These are phyloP conservation scores for Aegilops tauschii DNA, from an alignment of 176 grass and related monocot genomes.

Conservation along the genomic window DNA sequence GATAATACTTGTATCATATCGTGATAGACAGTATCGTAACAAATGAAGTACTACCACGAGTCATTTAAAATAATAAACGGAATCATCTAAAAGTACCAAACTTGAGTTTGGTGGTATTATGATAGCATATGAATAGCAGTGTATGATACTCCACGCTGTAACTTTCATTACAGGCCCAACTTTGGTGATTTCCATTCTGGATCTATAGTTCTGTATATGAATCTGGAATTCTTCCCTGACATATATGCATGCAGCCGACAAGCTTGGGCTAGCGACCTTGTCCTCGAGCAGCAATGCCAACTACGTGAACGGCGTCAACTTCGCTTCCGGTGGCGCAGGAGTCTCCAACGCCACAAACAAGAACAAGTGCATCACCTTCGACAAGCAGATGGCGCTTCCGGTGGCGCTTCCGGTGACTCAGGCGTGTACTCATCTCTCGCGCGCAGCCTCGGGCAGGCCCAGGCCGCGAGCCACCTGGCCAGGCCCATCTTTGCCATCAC, in stretches of 20 bases:
- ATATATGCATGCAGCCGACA: conserved; percentile 31
- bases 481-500: conserved; percentile 72
- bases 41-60: too few species aligned
- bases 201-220: too few species aligned
- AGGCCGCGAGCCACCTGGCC: conserved; percentile 49
- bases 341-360: conserved; percentile 63
- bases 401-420: neutral
- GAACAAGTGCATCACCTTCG: conserved; percentile 55
- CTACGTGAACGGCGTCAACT: conserved; percentile 67
- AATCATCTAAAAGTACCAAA: too few species aligned
- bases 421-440: conserved; percentile 39
- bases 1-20: too few species aligned
- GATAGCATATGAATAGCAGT: too few species aligned
- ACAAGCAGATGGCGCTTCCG: conserved; percentile 68
- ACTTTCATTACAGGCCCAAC: too few species aligned
- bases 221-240: too few species aligned
- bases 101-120: too few species aligned
- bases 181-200: too few species aligned
- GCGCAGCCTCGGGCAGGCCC: conserved; percentile 48
- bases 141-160: too few species aligned
- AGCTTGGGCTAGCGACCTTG: conserved; percentile 48
- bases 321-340: conserved; percentile 80
- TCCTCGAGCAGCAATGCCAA: conserved; percentile 42
- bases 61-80: too few species aligned
- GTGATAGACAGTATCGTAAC: too few species aligned